Percentiles rank a stretch among this genome's conserved stretches.
Conservation (phyloP, 2,329 filamentous ascomycete genomes). For the Neurospora sp. region DNA sequence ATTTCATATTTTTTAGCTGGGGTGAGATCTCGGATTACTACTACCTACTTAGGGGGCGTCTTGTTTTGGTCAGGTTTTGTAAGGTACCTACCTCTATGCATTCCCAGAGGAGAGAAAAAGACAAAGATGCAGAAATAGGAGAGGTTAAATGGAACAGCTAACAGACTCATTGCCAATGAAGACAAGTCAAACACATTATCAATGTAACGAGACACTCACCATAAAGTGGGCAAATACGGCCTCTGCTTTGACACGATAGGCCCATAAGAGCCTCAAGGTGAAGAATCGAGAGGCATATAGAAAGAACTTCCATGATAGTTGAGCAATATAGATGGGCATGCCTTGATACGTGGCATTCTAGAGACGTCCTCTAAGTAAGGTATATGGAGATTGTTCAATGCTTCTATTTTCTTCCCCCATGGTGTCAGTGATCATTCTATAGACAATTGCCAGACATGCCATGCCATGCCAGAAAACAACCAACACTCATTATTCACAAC, state of each 20-base stretch:
- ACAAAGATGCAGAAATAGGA: neutral
- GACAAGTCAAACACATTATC: neutral
- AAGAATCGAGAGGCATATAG: neutral
- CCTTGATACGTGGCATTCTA: neutral
- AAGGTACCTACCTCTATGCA: no score
- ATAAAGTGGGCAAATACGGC: no score
- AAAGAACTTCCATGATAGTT: neutral
- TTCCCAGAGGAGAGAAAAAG: neutral
- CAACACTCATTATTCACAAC: neutral
- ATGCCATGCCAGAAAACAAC: neutral
- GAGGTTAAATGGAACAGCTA: neutral
- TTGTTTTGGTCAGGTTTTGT: no score
- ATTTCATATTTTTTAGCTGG: neutral
- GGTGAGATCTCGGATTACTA: no score
- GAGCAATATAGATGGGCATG: neutral
- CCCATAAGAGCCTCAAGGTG: neutral
- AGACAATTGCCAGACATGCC: neutral
- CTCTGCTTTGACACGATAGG: no score
- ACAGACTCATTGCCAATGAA: neutral
- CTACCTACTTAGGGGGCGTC: no score
- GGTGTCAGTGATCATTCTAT: neutral
- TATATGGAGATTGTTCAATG: neutral
- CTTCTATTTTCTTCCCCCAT: neutral
- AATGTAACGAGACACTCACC: no score
- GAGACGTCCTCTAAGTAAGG: neutral